Base-by-base conservation (phyloP, 345 rosid genomes). In the Euphorbia pulcherrima region DNA sequence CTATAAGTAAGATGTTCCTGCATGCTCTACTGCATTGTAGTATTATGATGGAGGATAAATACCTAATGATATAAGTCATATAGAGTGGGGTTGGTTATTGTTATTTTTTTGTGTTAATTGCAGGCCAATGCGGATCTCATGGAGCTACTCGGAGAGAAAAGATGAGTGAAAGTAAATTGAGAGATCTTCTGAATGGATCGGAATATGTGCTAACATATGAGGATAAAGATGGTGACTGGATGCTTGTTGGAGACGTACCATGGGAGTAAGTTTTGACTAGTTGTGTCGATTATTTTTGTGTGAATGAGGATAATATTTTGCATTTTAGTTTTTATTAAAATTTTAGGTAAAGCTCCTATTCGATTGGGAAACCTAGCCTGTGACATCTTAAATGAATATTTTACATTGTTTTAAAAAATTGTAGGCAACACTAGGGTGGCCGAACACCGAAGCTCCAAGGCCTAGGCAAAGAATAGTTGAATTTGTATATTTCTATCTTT, bases 181-280 rank as follows among this genome's bases (percentile, higher is more conserved):
- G 86, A 75, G 91, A 88, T 83, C 90, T 90, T 79, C 85, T 85
- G 61, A 85, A 84, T 79, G 98, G 96, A 72, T 90, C 98, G 1
- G 98, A 90, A 65, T 88, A 88, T 64, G 92, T 90, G 30, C 88
- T 90, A 40, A 90, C 98, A 1, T 92, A 89, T 10, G 92, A 92
- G 80, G 98, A 92, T 71, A 92, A 89, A 79, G 98, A 92, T 18
- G 83, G 92, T 17, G 98, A 92, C 53, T 92, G 92, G 96, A 90
- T 90, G 96, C 96, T 92, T 5, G 97, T 92, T 20, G 98, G 98
- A 24, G 96, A 92, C 86, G 98, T 92, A n/a, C 98, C 98, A 3
- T 92, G 97, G 97, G 89, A 79, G 97, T 92, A 84, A 86, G 96
- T 74, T 73, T 76, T 67, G 5, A 62, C 68, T 46, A 16, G 37